Conservation (phyloP, 129 eudicot genomes). For the Chrysanthemum seticuspe region DNA sequence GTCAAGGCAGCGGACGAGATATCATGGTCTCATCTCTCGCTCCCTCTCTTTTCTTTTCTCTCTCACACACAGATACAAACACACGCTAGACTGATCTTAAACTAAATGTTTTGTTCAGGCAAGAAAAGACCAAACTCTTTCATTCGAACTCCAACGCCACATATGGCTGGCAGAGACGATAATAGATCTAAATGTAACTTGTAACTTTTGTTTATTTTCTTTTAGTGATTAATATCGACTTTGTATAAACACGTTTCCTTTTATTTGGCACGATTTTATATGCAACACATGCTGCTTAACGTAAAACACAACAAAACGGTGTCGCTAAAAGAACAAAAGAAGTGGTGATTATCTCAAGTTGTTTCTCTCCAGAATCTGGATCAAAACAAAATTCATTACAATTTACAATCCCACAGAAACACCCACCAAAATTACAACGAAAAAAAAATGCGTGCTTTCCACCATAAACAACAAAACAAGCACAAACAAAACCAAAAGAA, state of each 20-base stretch:
- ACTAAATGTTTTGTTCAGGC: slow-evolving; percentile 45
- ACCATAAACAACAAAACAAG: slow-evolving; percentile 40
- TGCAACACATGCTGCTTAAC: not conserved
- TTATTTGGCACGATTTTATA: not conserved
- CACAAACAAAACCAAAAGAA: slow-evolving; percentile 19
- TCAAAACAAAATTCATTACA: slow-evolving; percentile 34
- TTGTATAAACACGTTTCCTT: no score
- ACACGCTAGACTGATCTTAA: not conserved
- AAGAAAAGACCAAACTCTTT: slow-evolving; percentile 47
- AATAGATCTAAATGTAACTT: slow-evolving; percentile 14
- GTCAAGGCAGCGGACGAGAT: slow-evolving; percentile 73
- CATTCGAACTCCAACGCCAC: slow-evolving; percentile 47
- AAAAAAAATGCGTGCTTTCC: slow-evolving; percentile 31
- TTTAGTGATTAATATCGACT: not conserved
- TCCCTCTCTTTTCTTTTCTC: slow-evolving; percentile 33
- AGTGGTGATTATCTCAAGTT: slow-evolving; percentile 21
- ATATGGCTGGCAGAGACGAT: slow-evolving; percentile 65
- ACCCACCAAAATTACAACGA: slow-evolving; percentile 25
- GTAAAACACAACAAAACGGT: not conserved
- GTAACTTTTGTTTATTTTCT: not conserved
- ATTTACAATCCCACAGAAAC: slow-evolving; percentile 43
- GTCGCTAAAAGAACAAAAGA: not conserved
- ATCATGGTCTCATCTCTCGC: slow-evolving; percentile 45
- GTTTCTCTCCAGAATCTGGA: slow-evolving; percentile 25
- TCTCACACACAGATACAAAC: slow-evolving; percentile 2